Base-by-base conservation (phyloP, 495 filamentous ascomycete species). In the Glonium stellatum region DNA sequence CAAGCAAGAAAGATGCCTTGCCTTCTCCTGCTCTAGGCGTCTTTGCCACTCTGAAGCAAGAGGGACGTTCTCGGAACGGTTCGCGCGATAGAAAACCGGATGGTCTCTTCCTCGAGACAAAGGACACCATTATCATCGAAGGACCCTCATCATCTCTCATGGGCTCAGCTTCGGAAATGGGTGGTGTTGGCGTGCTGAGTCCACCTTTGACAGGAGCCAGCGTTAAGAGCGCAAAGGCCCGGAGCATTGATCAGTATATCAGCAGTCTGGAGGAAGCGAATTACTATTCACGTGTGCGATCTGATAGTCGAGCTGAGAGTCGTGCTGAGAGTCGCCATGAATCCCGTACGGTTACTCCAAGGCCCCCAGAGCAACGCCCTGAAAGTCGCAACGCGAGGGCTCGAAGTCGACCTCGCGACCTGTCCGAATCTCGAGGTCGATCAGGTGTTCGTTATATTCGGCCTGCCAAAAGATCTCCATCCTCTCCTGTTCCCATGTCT, bases 401-500 rank as follows among this genome's bases (percentile, higher is more conserved):
- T 53, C 65, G 62, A 76, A 78, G 63, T 69, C 77, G 67, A 12
- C 47, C 10, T 75, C 79, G 84, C 11, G 85, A 88, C n/a, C 70
- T 68, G 9, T 90, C 88, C 11, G 80, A 83, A 64, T 85, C 84
- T 25, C 84, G 88, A 44, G 88, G 86, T 19, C 80, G 86, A 39
- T 79, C 77, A 52, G 77, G 79, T 9, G 75, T 80, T 55, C 82
- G 85, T 47, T 87, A 87, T 62, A 88, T 90, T 62, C 87, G 84
- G 41, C 86, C 90, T 31, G 87, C 88, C 6, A 95, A 95, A 69
- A 80, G 89, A 5, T 95, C 91, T 5, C 91, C 90, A 4, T 92
- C 89, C 46, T 95, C 90, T 10, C 91, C 91, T 0, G 82, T 95
- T 12, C 88, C 90, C 18, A 96, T 96, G 91, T 92, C 90, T 0